Evolutionary conservation across 73 alveolate species (phyloP), one percentile per base, ranked within the genome.

Genomic region (Halteria grandinella): DNA sequence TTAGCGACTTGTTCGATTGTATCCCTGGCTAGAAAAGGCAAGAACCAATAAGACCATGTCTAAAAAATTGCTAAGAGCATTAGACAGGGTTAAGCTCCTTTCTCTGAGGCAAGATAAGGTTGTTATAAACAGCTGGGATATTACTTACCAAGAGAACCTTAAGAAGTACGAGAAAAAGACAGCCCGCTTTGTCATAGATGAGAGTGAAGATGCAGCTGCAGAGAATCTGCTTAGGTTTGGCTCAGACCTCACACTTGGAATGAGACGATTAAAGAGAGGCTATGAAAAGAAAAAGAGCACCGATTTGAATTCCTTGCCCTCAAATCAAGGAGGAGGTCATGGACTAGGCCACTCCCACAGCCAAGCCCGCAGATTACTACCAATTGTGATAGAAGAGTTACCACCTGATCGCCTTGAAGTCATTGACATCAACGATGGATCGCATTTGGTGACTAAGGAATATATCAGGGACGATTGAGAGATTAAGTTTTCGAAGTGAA

Each of bases 1-100:
- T 28, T 45, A 45, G 28, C 43, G 47, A 32, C 23, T 66, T 4
- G 17, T 29, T 18, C 43, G 66, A 44, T 53, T 66, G 17, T 66
- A 66, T 66, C 80, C 80, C 6, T 66, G 80, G 80, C 21, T 66
- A 10, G 50, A 66, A 25, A 66, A 66, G 29, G 80, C 80, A 5
- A 17, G 80, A 18, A 11, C 63, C 1, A 66, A 66, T 27, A 66
- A 66, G 29, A 66, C 80, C 28, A 66, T 45, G 25, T 66, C 80
- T 8, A 52, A 44, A 43, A 66, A 31, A 28, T 23, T 66, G 23
- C 34, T 66, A 18, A 66, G 69, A 45, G 80, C 43, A 28, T 25
- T 66, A 21, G 80, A 34, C 32, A 66, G 47, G 25, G 66, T 66
- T 8, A 66, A 66, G 36, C 52, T 66, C 8, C 66, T 66, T 11